These are phyloP conservation scores for Tanacetum coccineum DNA, from an alignment of 129 eudicot genomes.

Conservation along the genomic window DNA sequence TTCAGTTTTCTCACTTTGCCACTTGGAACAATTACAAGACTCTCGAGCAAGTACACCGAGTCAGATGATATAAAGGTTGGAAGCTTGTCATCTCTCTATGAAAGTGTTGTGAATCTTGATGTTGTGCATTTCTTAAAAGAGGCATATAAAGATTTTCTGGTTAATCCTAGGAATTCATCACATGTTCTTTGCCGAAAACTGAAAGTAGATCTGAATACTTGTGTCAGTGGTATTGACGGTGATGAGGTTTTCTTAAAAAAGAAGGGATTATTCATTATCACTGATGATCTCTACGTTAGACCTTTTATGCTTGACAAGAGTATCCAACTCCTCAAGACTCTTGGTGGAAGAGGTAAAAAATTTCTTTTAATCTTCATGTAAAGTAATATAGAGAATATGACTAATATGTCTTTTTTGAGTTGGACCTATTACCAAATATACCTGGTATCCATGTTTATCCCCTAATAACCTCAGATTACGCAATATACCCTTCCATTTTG, in stretches of 20 bases:
- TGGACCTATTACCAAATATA: background rate
- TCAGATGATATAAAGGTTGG: slow-evolving; percentile 26
- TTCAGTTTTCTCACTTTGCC: slow-evolving; percentile 48
- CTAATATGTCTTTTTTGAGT: background rate
- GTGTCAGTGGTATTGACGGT: background rate
- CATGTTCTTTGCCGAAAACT: slow-evolving; percentile 25
- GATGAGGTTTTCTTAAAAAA: slow-evolving; percentile 23
- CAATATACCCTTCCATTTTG: too few species aligned
- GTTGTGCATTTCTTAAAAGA: slow-evolving; percentile 22
- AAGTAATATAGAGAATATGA: too few species aligned
- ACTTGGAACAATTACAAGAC: slow-evolving; percentile 36
- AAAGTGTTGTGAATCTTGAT: slow-evolving; percentile 26
- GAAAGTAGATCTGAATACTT: slow-evolving; percentile 12
- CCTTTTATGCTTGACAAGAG: slow-evolving; percentile 26
- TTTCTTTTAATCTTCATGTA: too few species aligned
- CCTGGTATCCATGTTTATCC: too few species aligned
- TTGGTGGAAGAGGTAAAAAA: slow-evolving; percentile 34
- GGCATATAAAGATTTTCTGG: slow-evolving; percentile 19
- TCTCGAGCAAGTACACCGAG: slow-evolving; percentile 11
- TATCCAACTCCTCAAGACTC: slow-evolving; percentile 20
- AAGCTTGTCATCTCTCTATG: slow-evolving; percentile 34
- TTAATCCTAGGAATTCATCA: slow-evolving; percentile 29
- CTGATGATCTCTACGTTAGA: slow-evolving; percentile 27
- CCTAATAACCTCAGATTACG: too few species aligned
- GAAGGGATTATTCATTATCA: slow-evolving; percentile 20